phyloP scores from a whole-genome alignment of 2,329 filamentous ascomycete species.

The Dothiorella sarmentorum region DNA sequence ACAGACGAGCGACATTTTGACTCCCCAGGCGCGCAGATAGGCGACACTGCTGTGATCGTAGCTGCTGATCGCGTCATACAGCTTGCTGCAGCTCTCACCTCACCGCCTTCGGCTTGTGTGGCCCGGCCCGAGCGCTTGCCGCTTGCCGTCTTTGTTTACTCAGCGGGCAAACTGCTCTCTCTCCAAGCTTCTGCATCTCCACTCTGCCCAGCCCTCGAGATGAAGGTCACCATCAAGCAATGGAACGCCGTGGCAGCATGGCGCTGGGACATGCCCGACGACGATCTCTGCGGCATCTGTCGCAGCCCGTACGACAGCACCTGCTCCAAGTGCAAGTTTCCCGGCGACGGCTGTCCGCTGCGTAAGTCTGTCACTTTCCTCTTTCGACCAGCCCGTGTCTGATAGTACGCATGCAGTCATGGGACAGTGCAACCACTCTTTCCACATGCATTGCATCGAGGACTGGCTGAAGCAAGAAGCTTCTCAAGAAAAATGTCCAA shows the following conservation, averaged over 20 bases:
- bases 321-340: constrained; percentile 96
- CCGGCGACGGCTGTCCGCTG: constrained; percentile 90
- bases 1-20: background rate
- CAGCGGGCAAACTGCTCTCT: constrained; percentile 27
- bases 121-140: background rate
- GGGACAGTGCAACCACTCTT: constrained; percentile 94
- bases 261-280: constrained; percentile 96
- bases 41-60: constrained; percentile 3
- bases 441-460: constrained; percentile 97
- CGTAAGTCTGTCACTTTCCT: constrained; percentile 54
- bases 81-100: background rate
- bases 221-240: constrained; percentile 93
- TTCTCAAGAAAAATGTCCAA: constrained; percentile 89
- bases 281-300: constrained; percentile 98
- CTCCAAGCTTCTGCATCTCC: constrained; percentile 17
- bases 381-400: background rate
- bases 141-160: constrained; percentile 6
- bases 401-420: constrained; percentile 62
- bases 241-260: constrained; percentile 95
- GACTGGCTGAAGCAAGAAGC: constrained; percentile 96
- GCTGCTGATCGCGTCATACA: constrained; percentile 14
- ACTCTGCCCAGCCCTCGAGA: constrained; percentile 37
- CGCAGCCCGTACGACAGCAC: constrained; percentile 97
- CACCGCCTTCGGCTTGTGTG: constrained; percentile 16
- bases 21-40: background rate